Conservation (phyloP, 805 yeast species). For the Barnettozyma sucrosica region DNA sequence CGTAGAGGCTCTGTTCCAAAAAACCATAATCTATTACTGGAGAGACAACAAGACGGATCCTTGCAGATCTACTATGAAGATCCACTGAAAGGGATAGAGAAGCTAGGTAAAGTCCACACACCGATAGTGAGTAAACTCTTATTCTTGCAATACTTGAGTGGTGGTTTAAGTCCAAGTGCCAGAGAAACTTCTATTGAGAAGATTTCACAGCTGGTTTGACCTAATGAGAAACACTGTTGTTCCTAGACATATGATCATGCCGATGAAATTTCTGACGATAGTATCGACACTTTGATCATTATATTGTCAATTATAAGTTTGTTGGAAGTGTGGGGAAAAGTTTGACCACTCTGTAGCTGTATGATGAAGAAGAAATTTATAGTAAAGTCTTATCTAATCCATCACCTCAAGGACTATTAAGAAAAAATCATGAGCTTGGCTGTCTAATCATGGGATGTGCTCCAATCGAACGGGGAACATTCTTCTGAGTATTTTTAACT, state of each 20-base stretch:
- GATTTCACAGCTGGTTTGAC: constrained; percentile 23
- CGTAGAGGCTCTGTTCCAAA: constrained; percentile 70
- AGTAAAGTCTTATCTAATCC: no score
- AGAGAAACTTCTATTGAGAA: constrained; percentile 38
- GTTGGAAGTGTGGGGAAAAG: no score
- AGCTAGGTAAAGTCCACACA: constrained; percentile 55
- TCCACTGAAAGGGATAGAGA: constrained; percentile 28
- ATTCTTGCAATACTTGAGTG: constrained; percentile 71
- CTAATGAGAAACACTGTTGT: background rate
- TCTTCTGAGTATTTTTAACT: no score
- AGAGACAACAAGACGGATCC: constrained; percentile 42
- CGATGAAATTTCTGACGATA: no score
- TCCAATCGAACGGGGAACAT: no score
- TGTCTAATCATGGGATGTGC: no score
- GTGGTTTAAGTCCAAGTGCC: constrained; percentile 60
- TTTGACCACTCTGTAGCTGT: no score
- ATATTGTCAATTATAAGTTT: no score
- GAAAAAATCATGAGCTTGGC: no score
- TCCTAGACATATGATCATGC: background rate
- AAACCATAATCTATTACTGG: constrained; percentile 60
- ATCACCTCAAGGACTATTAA: no score
- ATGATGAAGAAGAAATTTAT: no score
- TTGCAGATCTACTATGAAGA: constrained; percentile 40
- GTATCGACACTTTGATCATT: no score
- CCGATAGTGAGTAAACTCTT: constrained; percentile 63